Percentiles rank a stretch among this genome's conserved stretches.
phyloP scores from a whole-genome alignment of 148 eudicot genomes.

The Diospyros kaki region DNA sequence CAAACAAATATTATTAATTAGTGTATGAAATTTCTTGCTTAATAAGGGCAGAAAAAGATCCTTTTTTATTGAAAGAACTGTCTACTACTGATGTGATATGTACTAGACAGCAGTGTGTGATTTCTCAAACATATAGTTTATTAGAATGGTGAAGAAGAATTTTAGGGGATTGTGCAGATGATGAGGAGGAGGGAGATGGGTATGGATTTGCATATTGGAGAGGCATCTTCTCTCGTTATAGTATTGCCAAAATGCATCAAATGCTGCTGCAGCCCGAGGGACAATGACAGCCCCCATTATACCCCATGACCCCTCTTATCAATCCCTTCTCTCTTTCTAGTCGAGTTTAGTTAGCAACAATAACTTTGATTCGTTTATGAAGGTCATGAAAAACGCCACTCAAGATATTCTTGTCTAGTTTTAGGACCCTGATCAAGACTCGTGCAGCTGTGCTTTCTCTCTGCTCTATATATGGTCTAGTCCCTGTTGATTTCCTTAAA shows the following conservation, averaged over 20 bases:
- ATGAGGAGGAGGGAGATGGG: neutral
- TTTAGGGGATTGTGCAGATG: conserved; percentile 10
- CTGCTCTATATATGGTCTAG: too few species aligned
- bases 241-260: conserved; percentile 19
- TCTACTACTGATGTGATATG: neutral
- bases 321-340: neutral
- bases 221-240: conserved; percentile 4
- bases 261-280: conserved; percentile 8
- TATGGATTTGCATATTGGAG: conserved; percentile 2
- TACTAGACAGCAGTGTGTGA: neutral
- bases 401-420: too few species aligned
- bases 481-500: too few species aligned
- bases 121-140: neutral
- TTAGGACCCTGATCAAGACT: too few species aligned
- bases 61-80: neutral
- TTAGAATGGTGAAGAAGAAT: neutral
- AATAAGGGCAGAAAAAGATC: neutral
- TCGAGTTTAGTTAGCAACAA: too few species aligned
- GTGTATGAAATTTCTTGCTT: too few species aligned
- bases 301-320: conserved; percentile 5
- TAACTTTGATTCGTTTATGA: too few species aligned
- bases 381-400: too few species aligned
- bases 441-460: too few species aligned
- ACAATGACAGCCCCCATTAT: conserved; percentile 3
- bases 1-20: too few species aligned